Conservation (phyloP, 2,329 filamentous ascomycete genomes). For the Laburnicola sp. region DNA sequence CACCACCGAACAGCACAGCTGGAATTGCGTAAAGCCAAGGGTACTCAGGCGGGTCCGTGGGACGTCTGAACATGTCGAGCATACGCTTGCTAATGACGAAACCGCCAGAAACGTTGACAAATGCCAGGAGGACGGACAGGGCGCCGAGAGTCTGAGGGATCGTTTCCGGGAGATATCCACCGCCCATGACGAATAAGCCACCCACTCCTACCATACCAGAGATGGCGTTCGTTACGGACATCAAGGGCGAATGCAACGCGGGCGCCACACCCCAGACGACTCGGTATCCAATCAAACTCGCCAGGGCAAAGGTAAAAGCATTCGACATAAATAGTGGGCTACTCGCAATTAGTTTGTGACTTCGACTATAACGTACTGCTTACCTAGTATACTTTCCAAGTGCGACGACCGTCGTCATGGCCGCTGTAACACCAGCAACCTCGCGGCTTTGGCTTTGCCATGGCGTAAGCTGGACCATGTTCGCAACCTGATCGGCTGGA, state of each 20-base stretch:
- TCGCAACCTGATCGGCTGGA: slow-evolving; percentile 50
- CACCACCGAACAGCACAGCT: slow-evolving; percentile 74
- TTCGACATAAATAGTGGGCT: slow-evolving; percentile 83
- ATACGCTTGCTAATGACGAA: slow-evolving; percentile 93
- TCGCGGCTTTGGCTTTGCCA: slow-evolving; percentile 80
- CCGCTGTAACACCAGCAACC: slow-evolving; percentile 72
- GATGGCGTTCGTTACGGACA: slow-evolving; percentile 93
- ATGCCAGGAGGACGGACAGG: slow-evolving; percentile 78
- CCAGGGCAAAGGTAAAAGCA: slow-evolving; percentile 80
- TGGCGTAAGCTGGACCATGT: slow-evolving; percentile 71
- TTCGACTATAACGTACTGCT: not conserved
- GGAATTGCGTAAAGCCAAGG: slow-evolving; percentile 85
- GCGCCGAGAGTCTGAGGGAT: slow-evolving; percentile 78
- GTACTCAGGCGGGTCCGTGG: slow-evolving; percentile 85
- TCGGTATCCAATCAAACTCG: slow-evolving; percentile 83
- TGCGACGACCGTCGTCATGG: slow-evolving; percentile 74
- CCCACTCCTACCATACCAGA: slow-evolving; percentile 87
- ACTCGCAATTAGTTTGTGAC: slow-evolving; percentile 1
- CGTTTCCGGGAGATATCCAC: slow-evolving; percentile 64
- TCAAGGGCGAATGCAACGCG: slow-evolving; percentile 82
- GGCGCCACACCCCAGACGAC: slow-evolving; percentile 86
- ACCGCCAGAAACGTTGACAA: slow-evolving; percentile 85
- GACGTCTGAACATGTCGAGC: slow-evolving; percentile 68
- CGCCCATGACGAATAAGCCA: slow-evolving; percentile 85
- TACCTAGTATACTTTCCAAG: slow-evolving; percentile 76